Conservation (phyloP, 768 basidiomycete species). For the Coprinopsis cinerea region DNA sequence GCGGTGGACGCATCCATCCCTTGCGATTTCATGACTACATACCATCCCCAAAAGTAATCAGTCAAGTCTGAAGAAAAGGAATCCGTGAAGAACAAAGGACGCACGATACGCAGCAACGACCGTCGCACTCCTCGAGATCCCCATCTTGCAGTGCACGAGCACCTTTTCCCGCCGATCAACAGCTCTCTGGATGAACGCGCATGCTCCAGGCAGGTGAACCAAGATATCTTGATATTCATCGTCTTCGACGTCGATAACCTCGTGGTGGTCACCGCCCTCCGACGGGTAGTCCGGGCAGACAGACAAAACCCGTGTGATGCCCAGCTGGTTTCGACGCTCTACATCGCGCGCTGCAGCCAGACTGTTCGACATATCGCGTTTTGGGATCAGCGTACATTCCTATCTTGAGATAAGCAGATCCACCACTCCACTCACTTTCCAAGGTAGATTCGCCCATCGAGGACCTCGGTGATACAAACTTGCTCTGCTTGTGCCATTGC, state of each 20-base stretch:
- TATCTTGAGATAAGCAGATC: background rate
- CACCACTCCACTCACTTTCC: constrained; percentile 32
- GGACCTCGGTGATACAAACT: constrained; percentile 23
- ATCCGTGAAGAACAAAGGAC: constrained; percentile 17
- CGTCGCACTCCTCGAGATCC: constrained; percentile 63
- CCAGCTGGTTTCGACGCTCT: constrained; percentile 24
- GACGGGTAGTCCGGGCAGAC: constrained; percentile 52
- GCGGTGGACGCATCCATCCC: constrained; percentile 37
- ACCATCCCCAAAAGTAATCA: background rate
- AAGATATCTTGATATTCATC: constrained; percentile 50
- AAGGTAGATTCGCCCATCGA: constrained; percentile 34
- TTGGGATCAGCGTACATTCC: background rate
- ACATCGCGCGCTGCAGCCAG: constrained; percentile 29
- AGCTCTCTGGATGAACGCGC: constrained; percentile 58
- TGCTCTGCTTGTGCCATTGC: too few species aligned
- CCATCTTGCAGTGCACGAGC: constrained; percentile 71
- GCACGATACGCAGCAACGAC: constrained; percentile 51
- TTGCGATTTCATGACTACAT: constrained; percentile 44
- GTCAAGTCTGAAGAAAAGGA: background rate
- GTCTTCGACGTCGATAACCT: constrained; percentile 37
- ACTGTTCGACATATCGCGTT: constrained; percentile 18
- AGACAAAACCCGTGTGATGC: constrained; percentile 51
- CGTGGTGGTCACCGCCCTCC: constrained; percentile 30
- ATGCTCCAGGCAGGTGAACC: constrained; percentile 54
- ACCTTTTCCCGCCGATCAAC: constrained; percentile 47